Evolutionary conservation across 2,329 filamentous ascomycete species (phyloP).

Genomic region (Clarireedia paspali): DNA sequence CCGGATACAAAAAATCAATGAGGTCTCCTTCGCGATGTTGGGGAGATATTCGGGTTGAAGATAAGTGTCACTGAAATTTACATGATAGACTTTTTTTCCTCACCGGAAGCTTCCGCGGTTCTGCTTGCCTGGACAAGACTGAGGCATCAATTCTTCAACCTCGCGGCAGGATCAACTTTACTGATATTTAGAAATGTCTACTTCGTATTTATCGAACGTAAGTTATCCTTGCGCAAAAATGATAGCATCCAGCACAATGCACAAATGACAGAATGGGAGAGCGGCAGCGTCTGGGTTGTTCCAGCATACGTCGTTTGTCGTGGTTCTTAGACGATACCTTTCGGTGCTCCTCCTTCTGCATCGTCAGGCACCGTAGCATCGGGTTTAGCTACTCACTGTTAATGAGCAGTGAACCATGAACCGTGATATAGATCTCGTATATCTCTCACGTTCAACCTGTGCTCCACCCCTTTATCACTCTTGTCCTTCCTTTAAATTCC

Average conservation of each 20-base stretch:
- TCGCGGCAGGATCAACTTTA: neutral
- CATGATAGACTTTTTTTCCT: slow-evolving; percentile 5
- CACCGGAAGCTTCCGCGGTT: slow-evolving; percentile 7
- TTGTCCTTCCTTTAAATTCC: slow-evolving; percentile 37
- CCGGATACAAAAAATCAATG: neutral
- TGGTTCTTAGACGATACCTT: no score
- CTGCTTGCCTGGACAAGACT: neutral
- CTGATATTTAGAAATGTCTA: no score
- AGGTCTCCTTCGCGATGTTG: neutral
- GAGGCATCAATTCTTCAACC: neutral
- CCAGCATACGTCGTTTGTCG: no score
- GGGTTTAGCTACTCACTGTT: no score
- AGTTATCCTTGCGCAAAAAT: no score
- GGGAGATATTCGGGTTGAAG: neutral
- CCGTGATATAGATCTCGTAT: neutral
- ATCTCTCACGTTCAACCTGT: neutral
- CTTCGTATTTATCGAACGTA: no score
- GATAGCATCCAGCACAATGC: no score
- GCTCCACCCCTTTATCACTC: slow-evolving; percentile 31
- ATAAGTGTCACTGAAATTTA: neutral
- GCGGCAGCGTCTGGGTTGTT: no score
- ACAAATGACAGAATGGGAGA: no score
- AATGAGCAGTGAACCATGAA: no score
- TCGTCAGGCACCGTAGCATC: no score
- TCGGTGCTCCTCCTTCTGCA: no score